Evolutionary conservation across 345 rosid genomes (phyloP), one percentile per base, ranked within the genome.

Genomic region (Erysimum cheiranthoides): DNA sequence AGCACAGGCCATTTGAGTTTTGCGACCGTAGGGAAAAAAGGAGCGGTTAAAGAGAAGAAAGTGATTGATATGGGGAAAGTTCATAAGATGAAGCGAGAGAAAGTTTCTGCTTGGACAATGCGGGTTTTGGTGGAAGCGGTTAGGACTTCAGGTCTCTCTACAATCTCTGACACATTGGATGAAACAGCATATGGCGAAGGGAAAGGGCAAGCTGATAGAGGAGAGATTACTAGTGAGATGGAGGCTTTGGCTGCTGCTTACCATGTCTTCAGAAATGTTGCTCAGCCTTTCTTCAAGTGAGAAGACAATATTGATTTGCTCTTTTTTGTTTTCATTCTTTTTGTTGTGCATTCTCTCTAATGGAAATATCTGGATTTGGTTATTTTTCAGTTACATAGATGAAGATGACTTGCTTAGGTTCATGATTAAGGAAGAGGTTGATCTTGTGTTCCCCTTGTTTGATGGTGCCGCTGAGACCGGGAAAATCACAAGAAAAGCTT

Each of bases 71-170:
- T 91, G 92, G 93, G 85, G 46, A 83, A 80, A 70, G 73, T 91
- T 66, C 94, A 91, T 60, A 80, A 80, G 73, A 81, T 93, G 87
- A 91, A 91, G 73, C 86, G 82, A 38, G 96, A 88, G 53, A 93
- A 88, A 79, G 97, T 93, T 68, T 89, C 98, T 0, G 85, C 96
- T 56, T 93, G 98, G 98, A 87, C 90, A 3, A 90, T 93, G 97
- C 86, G 91, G 78, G 84, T 86, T 46, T 80, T 93, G 82, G 83
- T 88, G 14, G 96, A 93, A 61, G 87, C 93, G 0, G 85, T 90
- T 58, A 87, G 84, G 51, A 90, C 78, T 67, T 86, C 97, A 0
- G 86, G 93, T 43, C 81, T 91, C 13, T 82, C 91, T 6, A 88
- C 94, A 38, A 83, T 93, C 76, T 93, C 98, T 14, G 83, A 88